Base-by-base conservation (phyloP, 2,329 filamentous ascomycete species). In the Ophiostoma angusticollis region DNA sequence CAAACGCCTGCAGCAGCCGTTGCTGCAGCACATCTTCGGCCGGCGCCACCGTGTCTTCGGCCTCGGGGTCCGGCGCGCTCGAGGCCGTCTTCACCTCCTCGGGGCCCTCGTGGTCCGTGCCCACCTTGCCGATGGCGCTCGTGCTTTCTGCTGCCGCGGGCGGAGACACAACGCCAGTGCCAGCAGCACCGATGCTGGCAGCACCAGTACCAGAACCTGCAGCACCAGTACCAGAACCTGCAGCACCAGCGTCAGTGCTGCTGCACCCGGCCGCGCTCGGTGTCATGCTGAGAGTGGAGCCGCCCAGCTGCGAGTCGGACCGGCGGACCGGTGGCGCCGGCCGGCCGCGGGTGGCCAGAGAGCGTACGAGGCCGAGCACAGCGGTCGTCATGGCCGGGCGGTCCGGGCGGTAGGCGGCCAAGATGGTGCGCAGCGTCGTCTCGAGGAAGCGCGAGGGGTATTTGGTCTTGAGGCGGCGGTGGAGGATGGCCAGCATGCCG, bases 401-500 rank as follows among this genome's bases (percentile, higher is more conserved):
- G 8, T 67, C 74, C 46, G 63, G 73, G 53, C 65, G 66, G 56
- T 83, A 87, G 31, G 74, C 73, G 40, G 70, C 65, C 39, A 80
- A 68, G 34, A 87, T 74, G 19, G 81, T 79, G 46, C 81, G 75
- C 13, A 91, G 63, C n/a, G 80, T 81, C 0, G 78, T 77, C 37
- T 80, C 82, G 16, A 91, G 66, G 57, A 89, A 91, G 24, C 81
- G 72, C 34, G 81, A 86, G 2, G 84, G 83, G 45, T 76, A 77
- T 54, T 80, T 83, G 6, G 84, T 84, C 59, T 80, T 78, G 53
- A 91, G 77, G 43, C 84, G 69, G 39, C 69, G 71, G 56, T 87
- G 82, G 11, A 89, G 61, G 41, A 83, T 80, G 23, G 74, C 70
- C 11, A 91, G 67, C 44, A 45, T 43, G 32, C 44, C 44, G 12